Percentiles rank a stretch among this genome's conserved stretches.
These are phyloP conservation scores for Jacaranda copaia DNA, from an alignment of 257 asterid genomes.

Conservation along the genomic window DNA sequence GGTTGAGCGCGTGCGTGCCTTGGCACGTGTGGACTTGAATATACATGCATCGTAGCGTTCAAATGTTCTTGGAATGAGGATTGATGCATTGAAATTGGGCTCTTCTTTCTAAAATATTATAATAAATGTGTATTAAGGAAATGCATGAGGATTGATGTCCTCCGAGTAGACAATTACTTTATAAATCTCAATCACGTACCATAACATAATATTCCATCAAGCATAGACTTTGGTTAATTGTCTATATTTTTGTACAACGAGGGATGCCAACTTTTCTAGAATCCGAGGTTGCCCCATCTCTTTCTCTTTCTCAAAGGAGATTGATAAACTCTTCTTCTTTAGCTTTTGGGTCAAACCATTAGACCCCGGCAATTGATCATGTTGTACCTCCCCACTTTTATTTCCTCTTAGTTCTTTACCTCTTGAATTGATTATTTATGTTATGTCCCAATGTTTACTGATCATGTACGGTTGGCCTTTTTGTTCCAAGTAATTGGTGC, in stretches of 20 bases:
- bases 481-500: no score
- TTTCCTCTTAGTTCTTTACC: background rate
- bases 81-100: constrained; percentile 26
- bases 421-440: background rate
- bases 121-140: constrained; percentile 5
- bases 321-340: constrained; percentile 34
- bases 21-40: constrained; percentile 24
- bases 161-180: constrained; percentile 33
- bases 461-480: background rate
- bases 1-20: background rate
- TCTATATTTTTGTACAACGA: constrained; percentile 15
- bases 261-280: background rate
- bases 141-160: constrained; percentile 47
- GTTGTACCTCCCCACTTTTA: background rate
- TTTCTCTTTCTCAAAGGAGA: constrained; percentile 35
- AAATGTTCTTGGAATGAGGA: constrained; percentile 49
- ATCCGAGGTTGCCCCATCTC: constrained; percentile 46
- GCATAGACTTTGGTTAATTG: background rate
- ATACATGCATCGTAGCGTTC: background rate
- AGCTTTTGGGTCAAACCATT: constrained; percentile 53
- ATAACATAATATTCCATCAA: constrained; percentile 19
- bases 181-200: constrained; percentile 36
- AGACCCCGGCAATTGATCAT: background rate
- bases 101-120: constrained; percentile 4
- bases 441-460: background rate